phyloP scores from a whole-genome alignment of 1,284 basidiomycete species.

The Rhodofomes roseus region DNA sequence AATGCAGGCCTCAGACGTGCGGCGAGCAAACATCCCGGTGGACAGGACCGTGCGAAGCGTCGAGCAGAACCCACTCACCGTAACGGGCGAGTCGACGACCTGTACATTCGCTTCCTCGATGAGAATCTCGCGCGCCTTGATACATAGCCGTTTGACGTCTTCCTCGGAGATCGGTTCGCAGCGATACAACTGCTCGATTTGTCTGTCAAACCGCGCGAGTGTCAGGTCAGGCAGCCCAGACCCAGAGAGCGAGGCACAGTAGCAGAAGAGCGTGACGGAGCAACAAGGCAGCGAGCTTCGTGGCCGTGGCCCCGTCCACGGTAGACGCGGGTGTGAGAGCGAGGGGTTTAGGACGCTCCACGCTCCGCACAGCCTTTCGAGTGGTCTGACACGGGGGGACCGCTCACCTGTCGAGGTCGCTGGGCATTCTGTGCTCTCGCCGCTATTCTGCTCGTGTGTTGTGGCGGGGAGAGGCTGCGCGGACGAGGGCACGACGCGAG shows the following conservation, averaged over 20 bases:
- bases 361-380: neutral
- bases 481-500: neutral
- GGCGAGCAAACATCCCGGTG: neutral
- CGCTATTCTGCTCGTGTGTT: neutral
- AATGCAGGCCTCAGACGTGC: constrained; percentile 1
- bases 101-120: constrained; percentile 99
- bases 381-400: neutral
- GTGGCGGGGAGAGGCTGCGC: neutral
- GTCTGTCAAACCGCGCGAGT: constrained; percentile 39
- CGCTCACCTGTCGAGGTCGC: constrained; percentile 12
- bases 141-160: constrained; percentile 88
- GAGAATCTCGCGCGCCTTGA: constrained; percentile 93
- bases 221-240: neutral
- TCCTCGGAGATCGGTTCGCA: constrained; percentile 94
- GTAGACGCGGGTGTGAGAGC: neutral
- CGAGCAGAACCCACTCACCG: constrained; percentile 49
- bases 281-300: neutral
- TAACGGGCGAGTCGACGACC: constrained; percentile 93
- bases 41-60: neutral
- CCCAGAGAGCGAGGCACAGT: neutral
- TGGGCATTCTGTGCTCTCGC: constrained; percentile 2
- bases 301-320: neutral
- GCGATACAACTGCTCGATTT: constrained; percentile 86
- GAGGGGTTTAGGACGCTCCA: neutral
- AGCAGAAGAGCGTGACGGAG: neutral